Base-by-base conservation (phyloP, 805 yeast genomes). In the Barnettozyma sp. region DNA sequence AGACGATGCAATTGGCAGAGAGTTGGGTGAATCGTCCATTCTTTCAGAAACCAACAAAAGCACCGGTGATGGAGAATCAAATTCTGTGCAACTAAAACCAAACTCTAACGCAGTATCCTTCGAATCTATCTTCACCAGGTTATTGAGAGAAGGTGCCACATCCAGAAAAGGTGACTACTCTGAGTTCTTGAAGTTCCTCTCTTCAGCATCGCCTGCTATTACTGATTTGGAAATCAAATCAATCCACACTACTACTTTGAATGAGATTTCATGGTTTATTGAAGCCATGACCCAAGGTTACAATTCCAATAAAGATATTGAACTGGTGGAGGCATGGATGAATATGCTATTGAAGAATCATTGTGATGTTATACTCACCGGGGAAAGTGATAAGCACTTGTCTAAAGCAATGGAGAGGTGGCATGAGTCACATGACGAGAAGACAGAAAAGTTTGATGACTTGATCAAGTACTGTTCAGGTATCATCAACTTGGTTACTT, bases 211-310 rank as follows among this genome's bases (percentile, higher is more conserved):
- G 0, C 95, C 97, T 5, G 68, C 95, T 2, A 60, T 72, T 3
- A 69, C 86, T 18, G 97, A 92, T 55, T 58, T 92, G 39, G 99
- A 92, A 58, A 76, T 92, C 39, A 76, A 94, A 50, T 81, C 96
- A 3, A 58, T 92, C 43, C 71, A 76, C 46, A 56, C 80, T 2
- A 62, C 68, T 33, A 76, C 79, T 15, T 72, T 73, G 36, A 53
- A 59, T 9, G 97, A 90, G 60, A 56, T 87, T 47, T 54, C 70
- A 1, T 57, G 64, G 42, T 86, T 90, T 45, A 64, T 87, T 11
- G 59, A 65, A n/a, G 88, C 94, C 0, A 53, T 92, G 45, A 64
- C 71, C 4, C 59, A 56, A 30, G 94, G 90, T 2, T 55, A 83
- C 30, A 46, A 54, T 6, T 42, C 65, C 6, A 82, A 82, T 39